Evolutionary conservation across 805 yeast species (phyloP), one percentile per base, ranked within the genome.

Genomic region (Starmerella scarabaei): DNA sequence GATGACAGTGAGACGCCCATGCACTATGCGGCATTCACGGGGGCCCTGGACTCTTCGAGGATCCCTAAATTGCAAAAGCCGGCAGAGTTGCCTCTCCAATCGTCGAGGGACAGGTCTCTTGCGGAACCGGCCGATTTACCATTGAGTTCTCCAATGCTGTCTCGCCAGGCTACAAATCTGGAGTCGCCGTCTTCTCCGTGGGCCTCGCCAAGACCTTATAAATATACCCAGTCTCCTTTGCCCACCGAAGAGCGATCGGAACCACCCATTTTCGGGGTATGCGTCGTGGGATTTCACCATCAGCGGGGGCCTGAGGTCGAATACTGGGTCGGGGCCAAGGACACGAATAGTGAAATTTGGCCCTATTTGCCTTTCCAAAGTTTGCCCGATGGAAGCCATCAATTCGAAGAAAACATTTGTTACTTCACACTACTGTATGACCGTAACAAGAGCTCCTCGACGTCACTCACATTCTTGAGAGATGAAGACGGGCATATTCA

Each of bases 261-360:
- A 7, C 47, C 48, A 7, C 52, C 75, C 50, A 71, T 88, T 2
- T 77, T 82, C 57, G 95, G 94, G 11, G 72, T 86, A 3, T 79
- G 94, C 49, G 71, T 91, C 12, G 94, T 86, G 17, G 93, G 93
- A 50, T 88, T 88, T 66, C 94, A 88, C 56, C 97, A 91, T 54
- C 57, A 72, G 8, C 66, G 93, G 43, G 98, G 98, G 2, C 97
- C 98, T 0, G 96, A 91, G 57, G 74, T 91, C 19, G 96, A 88
- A 59, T 85, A 82, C 61, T 82, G 95, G 84, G 68, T 77, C 17
- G 74, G 76, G 3, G 65, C 68, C 2, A 63, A 59, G 21, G 63
- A 61, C 23, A 61, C 61, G 18, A 59, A 62, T 31, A 54, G 68
- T 1, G 52, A 61, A 3, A 61, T 80, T 16, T 91, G 95, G 86